Base-by-base conservation (phyloP, 2,329 filamentous ascomycete genomes). In the Trichoderma koningiopsis region DNA sequence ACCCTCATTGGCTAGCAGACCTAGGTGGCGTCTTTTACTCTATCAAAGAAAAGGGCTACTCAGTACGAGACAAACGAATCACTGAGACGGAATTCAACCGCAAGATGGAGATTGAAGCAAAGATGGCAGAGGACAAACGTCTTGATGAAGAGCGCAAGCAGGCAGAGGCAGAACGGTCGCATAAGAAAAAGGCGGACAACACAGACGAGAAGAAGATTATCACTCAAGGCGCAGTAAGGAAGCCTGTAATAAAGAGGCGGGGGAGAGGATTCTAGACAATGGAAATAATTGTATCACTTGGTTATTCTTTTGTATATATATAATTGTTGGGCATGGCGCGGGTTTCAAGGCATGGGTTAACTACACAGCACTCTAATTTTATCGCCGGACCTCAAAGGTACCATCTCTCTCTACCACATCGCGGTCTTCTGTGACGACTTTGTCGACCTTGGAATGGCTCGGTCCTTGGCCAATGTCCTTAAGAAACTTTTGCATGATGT, bases 21-120 rank as follows among this genome's bases (percentile, higher is more conserved):
- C 85, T 99, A 6, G 96, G 96, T 40, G 96, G 94, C 1, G 96
- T 99, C 0, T 99, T 99, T 80, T 99, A 98, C 80, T 96, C 92
- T 1, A 88, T 99, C 77, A 97, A 97, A 82, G 95, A 98, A 81
- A 99, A 99, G 81, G 96, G 95, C 1, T 99, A 97, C 78, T 97
- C 92, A 16, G 89, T 91, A 14, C 86, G 92, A 31, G 92, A 97
- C 75, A 95, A 94, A 81, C 88, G 92, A 66, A 88, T 97, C 59
- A 95, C 91, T 0, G 95, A 98, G 81, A 91, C 90, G 19, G 95
- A 97, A 78, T 97, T 97, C 79, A 97, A 97, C 77, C 86, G 89
- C 63, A 94, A 92, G 79, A 94, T 97, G 86, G 94, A 97, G 80
- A 94, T 97, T 72, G 94, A 97, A 82, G 86, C 91, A 3, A 89